Base-by-base conservation (phyloP, 2,329 filamentous ascomycete species). In the Truncatella angustata region DNA sequence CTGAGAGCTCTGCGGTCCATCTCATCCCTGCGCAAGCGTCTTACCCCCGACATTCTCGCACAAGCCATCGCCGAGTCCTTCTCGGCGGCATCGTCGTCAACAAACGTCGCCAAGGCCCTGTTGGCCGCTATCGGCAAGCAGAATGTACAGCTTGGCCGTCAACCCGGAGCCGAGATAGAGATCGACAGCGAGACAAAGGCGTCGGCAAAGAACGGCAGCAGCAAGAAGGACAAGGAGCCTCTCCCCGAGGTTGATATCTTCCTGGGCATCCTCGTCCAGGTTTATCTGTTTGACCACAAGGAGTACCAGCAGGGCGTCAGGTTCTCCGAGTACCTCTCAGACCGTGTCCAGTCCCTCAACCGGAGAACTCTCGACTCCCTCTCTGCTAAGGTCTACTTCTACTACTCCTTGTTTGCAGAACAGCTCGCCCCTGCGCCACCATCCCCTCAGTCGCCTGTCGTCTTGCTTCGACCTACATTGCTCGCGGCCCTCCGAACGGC, bases 331-430 rank as follows among this genome's bases (percentile, higher is more conserved):
- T 84, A 85, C 62, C 80, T 99, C 50, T 85, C 91, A 48, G 89
- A 93, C 66, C 87, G 88, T 67, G 87, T 97, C 69, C 91, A 95
- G 65, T 81, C 85, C 49, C 80, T 96, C 68, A 99, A 99, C 78
- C 88, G 94, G 57, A 87, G 94, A 63, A 97, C 94, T 21, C 78
- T 99, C 56, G 94, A 99, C 71, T 91, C 92, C 46, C 84, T 99
- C 54, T 90, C 92, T 54, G 91, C 93, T 59, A 95, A 95, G 73
- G 91, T 93, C 57, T 99, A 97, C 80, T 97, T 97, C 74, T 99
- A 99, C 79, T 96, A 91, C 74, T 91, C 91, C 21, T 80, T 97
- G 63, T 97, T 97, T 78, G 91, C 88, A 74, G 94, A 99, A 79
- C 87, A 95, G 71, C 82, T 95, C 56, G 84, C 86, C 55, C 92